Base-by-base conservation (phyloP, 352 stramenopile species). In the Ophiocytium majus region DNA sequence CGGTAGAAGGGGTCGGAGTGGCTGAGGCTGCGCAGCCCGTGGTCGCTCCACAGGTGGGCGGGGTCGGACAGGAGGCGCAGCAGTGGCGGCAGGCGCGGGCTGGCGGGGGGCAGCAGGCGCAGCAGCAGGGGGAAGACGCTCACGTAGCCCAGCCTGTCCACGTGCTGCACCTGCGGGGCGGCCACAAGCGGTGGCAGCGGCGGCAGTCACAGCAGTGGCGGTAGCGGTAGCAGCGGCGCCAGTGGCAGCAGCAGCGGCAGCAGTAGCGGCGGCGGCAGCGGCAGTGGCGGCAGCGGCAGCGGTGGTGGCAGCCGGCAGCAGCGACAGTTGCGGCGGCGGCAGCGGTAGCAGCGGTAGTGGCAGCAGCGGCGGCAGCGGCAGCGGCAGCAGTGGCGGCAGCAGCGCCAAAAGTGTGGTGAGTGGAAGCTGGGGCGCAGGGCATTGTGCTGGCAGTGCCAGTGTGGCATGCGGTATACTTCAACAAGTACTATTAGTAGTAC, bases 1-100 rank as follows among this genome's bases (percentile, higher is more conserved):
- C 95, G 92, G 23, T 80, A 83, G 32, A 33, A 83, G 5, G 37
- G 31, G 81, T 83, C 37, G 17, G 79, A 43, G 10, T 43, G 1
- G 37, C 50, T 76, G 43, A 83, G 50, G 71, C 79, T 82, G 5
- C 43, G 10, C 43, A 83, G 35, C 5, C 79, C 63, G 23, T 37
- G 23, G 5, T 83, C 17, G n/a, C 17, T 74, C 43, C 63, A 82
- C 5, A 83, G 33, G 9, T 83, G 28, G 19, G 35, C 10, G 5
- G 28, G 17, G 23, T 80, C 50, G 10, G 80, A 64, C 19, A 90
- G 57, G 1, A 81, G 63, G 36, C 37, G 37, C 49, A 91, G 71
- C 19, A 90, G 81, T 33, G 43, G 75, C 32, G 31, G 37, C 0
- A 91, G 75, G 17, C 75, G 82, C 19, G 57, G 78, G 49, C 71